phyloP scores from a whole-genome alignment of 805 yeast species.

The Danielozyma ontarioensis region DNA sequence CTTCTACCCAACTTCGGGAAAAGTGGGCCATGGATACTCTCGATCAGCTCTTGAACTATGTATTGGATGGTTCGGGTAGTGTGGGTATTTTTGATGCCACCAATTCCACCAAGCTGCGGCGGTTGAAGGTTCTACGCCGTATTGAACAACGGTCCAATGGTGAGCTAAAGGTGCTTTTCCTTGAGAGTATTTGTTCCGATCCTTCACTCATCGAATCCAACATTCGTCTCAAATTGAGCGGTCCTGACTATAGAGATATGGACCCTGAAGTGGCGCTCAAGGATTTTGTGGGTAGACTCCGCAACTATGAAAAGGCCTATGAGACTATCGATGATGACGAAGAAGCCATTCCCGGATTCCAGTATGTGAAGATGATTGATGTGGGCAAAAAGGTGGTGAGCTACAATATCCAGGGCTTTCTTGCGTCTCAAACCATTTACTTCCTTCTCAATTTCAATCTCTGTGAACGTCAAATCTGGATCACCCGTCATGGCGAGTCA shows the following conservation, averaged over 20 bases:
- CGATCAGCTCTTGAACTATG: conserved; percentile 75
- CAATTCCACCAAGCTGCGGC: conserved; percentile 63
- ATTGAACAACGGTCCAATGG: conserved; percentile 54
- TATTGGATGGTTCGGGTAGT: conserved; percentile 75
- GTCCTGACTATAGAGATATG: conserved; percentile 89
- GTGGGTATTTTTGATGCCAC: conserved; percentile 92
- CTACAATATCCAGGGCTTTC: conserved; percentile 77
- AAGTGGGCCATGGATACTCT: conserved; percentile 96
- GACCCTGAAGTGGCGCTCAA: conserved; percentile 72
- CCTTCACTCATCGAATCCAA: conserved; percentile 74
- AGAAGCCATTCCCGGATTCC: conserved; percentile 60
- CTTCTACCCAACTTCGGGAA: conserved; percentile 66
- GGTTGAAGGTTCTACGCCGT: conserved; percentile 52
- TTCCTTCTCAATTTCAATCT: conserved; percentile 80
- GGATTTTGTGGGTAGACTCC: conserved; percentile 77
- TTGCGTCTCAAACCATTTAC: conserved; percentile 90
- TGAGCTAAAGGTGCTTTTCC: conserved; percentile 69
- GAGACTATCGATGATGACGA: conserved; percentile 83
- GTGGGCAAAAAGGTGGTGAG: conserved; percentile 94
- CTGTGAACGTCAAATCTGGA: conserved; percentile 87
- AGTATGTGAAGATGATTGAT: conserved; percentile 91
- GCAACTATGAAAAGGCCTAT: conserved; percentile 83
- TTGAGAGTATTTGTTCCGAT: conserved; percentile 87
- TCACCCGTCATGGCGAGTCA: conserved; percentile 92
- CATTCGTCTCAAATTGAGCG: conserved; percentile 77